Base-by-base conservation (phyloP, 192 early-diverging fungal genomes). In the Podila horticola region DNA sequence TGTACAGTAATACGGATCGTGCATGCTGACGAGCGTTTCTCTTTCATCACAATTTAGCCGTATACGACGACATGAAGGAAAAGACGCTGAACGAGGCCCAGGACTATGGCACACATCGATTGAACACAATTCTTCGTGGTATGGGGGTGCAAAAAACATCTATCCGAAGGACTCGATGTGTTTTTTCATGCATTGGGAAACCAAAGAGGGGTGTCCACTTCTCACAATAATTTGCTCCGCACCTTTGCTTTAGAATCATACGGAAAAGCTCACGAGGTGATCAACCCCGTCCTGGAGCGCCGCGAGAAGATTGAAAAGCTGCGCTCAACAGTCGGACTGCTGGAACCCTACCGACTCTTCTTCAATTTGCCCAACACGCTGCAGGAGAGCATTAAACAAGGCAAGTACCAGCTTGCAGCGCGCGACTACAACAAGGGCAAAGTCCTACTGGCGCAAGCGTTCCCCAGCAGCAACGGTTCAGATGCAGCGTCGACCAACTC, bases 351-450 rank as follows among this genome's bases (percentile, higher is more conserved):
- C 89, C 94, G 95, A 72, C 96, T 98, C 82, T 97, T 97, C 79
- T 98, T 99, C 79, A 97, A 96, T 73, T 79, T 99, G n/a, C 96
- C 98, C 9, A 93, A 91, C 55, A 94, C 89, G 41, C 84, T 99
- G 22, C 89, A 91, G 58, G 95, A 96, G 62, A 93, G 90, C 49
- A 93, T 95, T 33, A 87, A 91, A 67, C 92, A 95, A 90, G 95
- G 89, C 62, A 94, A 95, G 74, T 95, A 94, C 68, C 96, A 98
- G 75, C 88, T 91, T 62, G 94, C 94, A 1, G 95, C 98, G 26
- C 90, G 96, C 30, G 96, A 98, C 81, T 99, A 98, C 88, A 95
- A 97, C 74, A 98, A 97, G 82, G 98, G 98, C 36, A 92, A 93
- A 66, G 74, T 85, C 0, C 71, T 85, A 83, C 86, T 24, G 73